Evolutionary conservation across 2,329 filamentous ascomycete genomes (phyloP).

Genomic region (Verticillium nonalfalfae): DNA sequence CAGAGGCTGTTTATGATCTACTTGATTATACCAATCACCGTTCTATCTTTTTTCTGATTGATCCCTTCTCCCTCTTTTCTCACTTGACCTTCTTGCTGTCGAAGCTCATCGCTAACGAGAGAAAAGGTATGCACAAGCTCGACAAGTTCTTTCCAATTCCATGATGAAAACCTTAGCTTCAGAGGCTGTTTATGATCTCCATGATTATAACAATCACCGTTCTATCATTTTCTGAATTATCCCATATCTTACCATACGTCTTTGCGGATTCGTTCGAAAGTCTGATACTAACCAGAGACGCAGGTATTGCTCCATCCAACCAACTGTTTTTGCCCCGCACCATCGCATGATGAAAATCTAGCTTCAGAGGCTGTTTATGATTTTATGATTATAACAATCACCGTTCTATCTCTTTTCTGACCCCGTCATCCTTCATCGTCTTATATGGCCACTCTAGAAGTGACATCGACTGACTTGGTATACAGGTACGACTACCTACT

Average conservation of each 20-base stretch:
- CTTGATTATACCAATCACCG: conserved; percentile 30
- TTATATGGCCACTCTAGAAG: not conserved
- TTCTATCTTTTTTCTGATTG: conserved; percentile 17
- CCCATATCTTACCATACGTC: conserved; percentile 1
- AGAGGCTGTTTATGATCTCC: conserved; percentile 42
- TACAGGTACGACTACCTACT: not conserved
- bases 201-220: conserved; percentile 31
- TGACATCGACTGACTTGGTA: not conserved
- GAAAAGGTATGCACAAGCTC: not conserved
- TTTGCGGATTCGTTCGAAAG: conserved; percentile 4
- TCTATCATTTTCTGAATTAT: conserved; percentile 15
- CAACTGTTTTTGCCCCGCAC: not conserved
- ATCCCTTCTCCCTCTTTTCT: not conserved
- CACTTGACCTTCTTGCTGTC: conserved; percentile 6
- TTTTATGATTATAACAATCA: conserved; percentile 30
- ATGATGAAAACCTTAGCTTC: conserved; percentile 32
- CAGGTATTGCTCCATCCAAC: not conserved
- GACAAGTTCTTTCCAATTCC: conserved; percentile 8
- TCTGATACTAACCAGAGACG: conserved; percentile 3
- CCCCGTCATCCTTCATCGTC: not conserved
- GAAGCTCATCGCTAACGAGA: conserved; percentile 5
- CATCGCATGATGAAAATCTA: conserved; percentile 5
- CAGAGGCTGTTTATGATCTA: conserved; percentile 43
- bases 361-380: conserved; percentile 44
- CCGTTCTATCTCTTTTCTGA: conserved; percentile 19